Percentiles rank a stretch among this genome's conserved stretches.
These are phyloP conservation scores for Chaetomiaceae sp. DNA, from an alignment of 2,329 filamentous ascomycete species.

Conservation along the genomic window DNA sequence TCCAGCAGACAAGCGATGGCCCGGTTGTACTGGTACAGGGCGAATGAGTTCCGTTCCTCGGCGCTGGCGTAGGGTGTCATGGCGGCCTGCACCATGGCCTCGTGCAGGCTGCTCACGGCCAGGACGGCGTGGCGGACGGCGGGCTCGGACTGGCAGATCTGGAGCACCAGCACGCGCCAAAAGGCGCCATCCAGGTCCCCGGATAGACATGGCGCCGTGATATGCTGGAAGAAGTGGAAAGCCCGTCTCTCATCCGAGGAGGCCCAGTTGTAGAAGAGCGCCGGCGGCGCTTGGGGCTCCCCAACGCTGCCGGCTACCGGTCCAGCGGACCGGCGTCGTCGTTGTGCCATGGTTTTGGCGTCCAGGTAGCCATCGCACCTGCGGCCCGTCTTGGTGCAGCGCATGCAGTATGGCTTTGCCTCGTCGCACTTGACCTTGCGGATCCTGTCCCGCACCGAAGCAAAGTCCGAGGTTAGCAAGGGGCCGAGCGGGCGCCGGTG, in stretches of 20 bases:
- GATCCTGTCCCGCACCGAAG: conserved; percentile 35
- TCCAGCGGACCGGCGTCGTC: conserved; percentile 21
- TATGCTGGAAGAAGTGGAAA: conserved; percentile 38
- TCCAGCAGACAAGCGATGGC: conserved; percentile 41
- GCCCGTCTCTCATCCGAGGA: conserved; percentile 33
- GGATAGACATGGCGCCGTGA: conserved; percentile 40
- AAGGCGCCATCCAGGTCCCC: conserved; percentile 41
- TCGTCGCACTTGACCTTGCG: conserved; percentile 57
- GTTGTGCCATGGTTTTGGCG: conserved; percentile 27
- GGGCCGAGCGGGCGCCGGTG: neutral
- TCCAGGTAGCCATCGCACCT: conserved; percentile 52
- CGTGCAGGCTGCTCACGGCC: conserved; percentile 47
- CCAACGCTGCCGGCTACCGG: conserved; percentile 1
- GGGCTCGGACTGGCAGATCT: conserved; percentile 42
- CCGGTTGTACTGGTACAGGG: conserved; percentile 45
- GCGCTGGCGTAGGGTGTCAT: conserved; percentile 25
- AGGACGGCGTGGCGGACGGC: conserved; percentile 47
- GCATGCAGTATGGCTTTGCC: conserved; percentile 47
- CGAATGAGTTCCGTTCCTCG: conserved; percentile 30
- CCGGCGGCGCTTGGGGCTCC: conserved; percentile 19
- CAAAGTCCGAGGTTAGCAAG: conserved; percentile 16
- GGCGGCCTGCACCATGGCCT: conserved; percentile 26
- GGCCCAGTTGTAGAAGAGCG: conserved; percentile 29
- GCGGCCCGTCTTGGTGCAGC: conserved; percentile 51
- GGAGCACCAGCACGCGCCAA: conserved; percentile 43